phyloP scores from a whole-genome alignment of 257 asterid species.

The Coffea canephora region DNA sequence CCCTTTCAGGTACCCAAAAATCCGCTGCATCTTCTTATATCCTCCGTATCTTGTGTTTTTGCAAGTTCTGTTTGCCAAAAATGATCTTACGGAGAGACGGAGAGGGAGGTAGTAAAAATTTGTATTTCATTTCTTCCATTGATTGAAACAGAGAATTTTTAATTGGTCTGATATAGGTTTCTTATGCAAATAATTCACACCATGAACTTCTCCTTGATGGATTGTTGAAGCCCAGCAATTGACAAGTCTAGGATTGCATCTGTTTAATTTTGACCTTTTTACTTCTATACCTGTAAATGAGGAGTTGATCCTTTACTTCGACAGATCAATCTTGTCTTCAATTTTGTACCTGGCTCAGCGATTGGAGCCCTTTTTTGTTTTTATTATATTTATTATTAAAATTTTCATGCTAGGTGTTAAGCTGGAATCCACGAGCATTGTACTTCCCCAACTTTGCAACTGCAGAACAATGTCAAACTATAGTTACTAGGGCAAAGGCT shows the following conservation, averaged over 20 bases:
- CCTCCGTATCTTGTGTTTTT: not conserved
- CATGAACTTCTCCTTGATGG: not conserved
- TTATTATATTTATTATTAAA: not conserved
- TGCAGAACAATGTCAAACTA: constrained; percentile 68
- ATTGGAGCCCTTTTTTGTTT: not conserved
- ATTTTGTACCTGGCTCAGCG: not conserved
- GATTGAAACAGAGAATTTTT: not conserved
- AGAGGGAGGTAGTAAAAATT: not conserved
- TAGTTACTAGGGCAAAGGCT: constrained; percentile 55
- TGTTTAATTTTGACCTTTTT: not conserved
- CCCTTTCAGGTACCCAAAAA: constrained; percentile 61
- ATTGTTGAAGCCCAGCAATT: not conserved
- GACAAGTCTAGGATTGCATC: not conserved
- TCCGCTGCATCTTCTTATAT: not conserved
- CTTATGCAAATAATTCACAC: not conserved
- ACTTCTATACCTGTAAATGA: not conserved
- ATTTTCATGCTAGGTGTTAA: constrained; percentile 53
- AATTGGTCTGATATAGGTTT: not conserved
- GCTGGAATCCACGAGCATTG: constrained; percentile 85
- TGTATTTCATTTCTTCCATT: not conserved
- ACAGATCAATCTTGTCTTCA: constrained; percentile 3
- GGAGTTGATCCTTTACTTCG: not conserved
- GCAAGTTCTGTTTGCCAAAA: not conserved
- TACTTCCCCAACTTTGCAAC: constrained; percentile 92
- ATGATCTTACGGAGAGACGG: not conserved